Evolutionary conservation across 176 grass and related monocot species (phyloP), one percentile per base, ranked within the genome.

Genomic region (Thalia dealbata): DNA sequence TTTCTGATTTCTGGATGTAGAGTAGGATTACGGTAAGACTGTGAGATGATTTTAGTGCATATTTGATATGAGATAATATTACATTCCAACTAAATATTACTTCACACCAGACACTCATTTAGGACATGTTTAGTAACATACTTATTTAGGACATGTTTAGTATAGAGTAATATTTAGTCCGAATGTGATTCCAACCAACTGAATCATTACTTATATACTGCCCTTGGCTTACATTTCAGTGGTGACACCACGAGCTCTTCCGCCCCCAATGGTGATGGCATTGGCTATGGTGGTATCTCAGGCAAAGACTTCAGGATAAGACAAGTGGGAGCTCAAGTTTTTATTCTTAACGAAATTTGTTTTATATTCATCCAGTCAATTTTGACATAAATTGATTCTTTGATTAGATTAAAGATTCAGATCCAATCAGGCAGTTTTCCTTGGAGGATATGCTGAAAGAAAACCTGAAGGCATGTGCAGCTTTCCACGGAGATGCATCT

Each of bases 391-490:
- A 32, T 38, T 30, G 19, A 3, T 72, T 52, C 14, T 72, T 26
- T 52, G 46, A 1, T 52, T 48, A 72, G 70, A n/a, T 73, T 86
- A 60, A 65, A 61, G 79, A 88, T 70, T 87, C 56, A 59, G 90
- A 93, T 88, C 95, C 95, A 38, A 86, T 99, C 71, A 93, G 88
- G 78, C 89, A 88, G 72, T 78, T 91, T 58, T 99, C 95, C 32
- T 76, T 93, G 70, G 87, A 88, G 78, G 78, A 86, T 7, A 72
- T 93, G 58, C 70, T 99, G 72, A 86, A 88, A 72, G 90, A 99
- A 30, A 99, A 99, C 78, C 76, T 99, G 22, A 99, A 99, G 70
- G 80, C 90, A 60, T 99, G 87, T 91, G 85, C 89, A 32, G 59
- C 85, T 82, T 75, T 91, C 79, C 95, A 93, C 19, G 95, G 95